These are phyloP conservation scores for Phytophthora capsici DNA, from an alignment of 352 stramenopile species.

Conservation along the genomic window DNA sequence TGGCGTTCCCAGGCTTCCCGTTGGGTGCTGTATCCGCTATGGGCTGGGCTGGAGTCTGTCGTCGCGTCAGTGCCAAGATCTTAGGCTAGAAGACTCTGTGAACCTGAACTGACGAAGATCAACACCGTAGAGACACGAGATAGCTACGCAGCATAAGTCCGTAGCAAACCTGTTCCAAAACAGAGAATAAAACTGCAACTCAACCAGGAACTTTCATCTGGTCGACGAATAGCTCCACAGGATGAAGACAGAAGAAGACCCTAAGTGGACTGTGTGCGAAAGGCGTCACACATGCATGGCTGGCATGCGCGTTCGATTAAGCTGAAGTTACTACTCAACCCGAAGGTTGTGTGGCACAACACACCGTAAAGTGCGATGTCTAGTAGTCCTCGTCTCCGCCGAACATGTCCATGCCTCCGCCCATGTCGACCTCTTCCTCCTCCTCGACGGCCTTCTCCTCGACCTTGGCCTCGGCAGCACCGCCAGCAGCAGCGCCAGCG, in stretches of 20 bases:
- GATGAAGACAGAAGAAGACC: conserved; percentile 2
- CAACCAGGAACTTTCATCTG: not conserved
- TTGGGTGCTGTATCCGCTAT: conserved; percentile 77
- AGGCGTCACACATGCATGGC: conserved; percentile 47
- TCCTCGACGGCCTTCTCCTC: conserved; percentile 77
- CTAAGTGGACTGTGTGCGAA: conserved; percentile 46
- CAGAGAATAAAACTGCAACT: conserved; percentile 14
- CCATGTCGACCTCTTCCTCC: conserved; percentile 83
- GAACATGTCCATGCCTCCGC: conserved; percentile 89
- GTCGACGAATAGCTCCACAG: not conserved
- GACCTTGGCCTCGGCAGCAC: conserved; percentile 54
- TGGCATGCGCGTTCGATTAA: conserved; percentile 58
- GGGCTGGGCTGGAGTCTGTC: conserved; percentile 78
- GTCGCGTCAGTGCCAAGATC: conserved; percentile 75
- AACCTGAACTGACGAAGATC: not conserved
- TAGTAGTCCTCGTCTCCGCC: conserved; percentile 86
- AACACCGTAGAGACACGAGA: conserved; percentile 3
- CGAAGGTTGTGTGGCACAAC: conserved; percentile 13
- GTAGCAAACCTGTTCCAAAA: conserved; percentile 13
- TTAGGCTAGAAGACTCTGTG: conserved; percentile 43
- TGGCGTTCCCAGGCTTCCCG: conserved; percentile 81
- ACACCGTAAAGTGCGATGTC: conserved; percentile 24
- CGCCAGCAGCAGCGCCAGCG: conserved; percentile 45
- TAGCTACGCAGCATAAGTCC: conserved; percentile 11
- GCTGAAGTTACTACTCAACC: conserved; percentile 45